Evolutionary conservation across 2,329 filamentous ascomycete species (phyloP), one percentile per base, ranked within the genome.

Genomic region (Coniosporium tulheliwenetii): DNA sequence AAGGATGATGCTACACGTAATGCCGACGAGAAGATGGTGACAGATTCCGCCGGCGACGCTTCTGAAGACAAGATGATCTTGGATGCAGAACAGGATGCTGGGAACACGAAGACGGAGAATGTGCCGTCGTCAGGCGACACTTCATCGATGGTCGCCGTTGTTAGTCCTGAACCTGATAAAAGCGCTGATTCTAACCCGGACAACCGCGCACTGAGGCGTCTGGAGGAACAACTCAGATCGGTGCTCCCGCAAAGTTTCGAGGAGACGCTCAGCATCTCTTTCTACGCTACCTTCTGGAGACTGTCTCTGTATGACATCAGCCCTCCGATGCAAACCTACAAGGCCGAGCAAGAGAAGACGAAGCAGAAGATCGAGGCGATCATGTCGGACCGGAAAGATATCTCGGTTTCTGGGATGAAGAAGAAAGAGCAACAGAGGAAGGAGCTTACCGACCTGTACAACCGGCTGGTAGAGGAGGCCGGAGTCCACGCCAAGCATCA

Each of bases 281-380:
- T 95, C 56, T 95, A 85, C 53, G 76, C 83, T 36, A 83, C 82
- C 0, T 98, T 98, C 61, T 98, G 91, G 91, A 80, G 87, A 39
- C 69, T 95, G 10, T 79, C 85, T 26, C 71, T 93, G 2, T 78
- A 82, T 37, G 89, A 98, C 55, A 67, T 95, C 43, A 74, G 76
- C 42, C 77, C 87, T 47, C 83, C 84, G 1, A 76, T 76, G 45
- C 71, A 77, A 30, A 82, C 80, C 44, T 98, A 98, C 55, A 73
- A 82, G 38, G 72, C 77, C 12, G 86, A 93, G 54, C 77, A 79
- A 31, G 73, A 76, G 14, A 71, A 77, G 8, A 67, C 86, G 15
- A 74, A 79, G 48, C 75, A 74, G 41, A 77, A 81, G 52, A 72
- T 81, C 38, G 68, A 75, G 30, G 70, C 77, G 1, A 68, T 91